Evolutionary conservation across 2,329 filamentous ascomycete species (phyloP), one percentile per base, ranked within the genome.

Genomic region (Hypoxylon sp.): DNA sequence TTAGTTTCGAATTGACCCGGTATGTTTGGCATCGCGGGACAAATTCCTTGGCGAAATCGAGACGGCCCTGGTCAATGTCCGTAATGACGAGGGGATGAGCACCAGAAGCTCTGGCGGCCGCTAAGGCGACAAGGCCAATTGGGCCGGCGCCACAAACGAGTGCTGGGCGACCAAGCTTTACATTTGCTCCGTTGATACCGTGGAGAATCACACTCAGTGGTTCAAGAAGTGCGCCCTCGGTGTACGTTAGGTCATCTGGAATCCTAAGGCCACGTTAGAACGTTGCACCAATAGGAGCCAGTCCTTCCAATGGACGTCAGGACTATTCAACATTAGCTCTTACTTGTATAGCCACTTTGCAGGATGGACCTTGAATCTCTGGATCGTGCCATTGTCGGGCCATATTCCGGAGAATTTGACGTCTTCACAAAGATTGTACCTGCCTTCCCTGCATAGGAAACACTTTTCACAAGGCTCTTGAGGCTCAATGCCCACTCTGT

Each of bases 401-500:
- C 88, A 90, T 14, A 89, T 88, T 19, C 88, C 88, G 0, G 87
- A 81, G 71, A 91, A 91, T 51, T 84, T 80, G 3, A 91, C 88
- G 55, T 87, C 83, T 68, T 88, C 84, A 74, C 89, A 91, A 5
- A 90, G 84, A 72, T 91, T 91, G 72, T 90, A 90, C 10, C 87
- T 85, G 2, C 88, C 89, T 26, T 85, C 84, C 54, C 78, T 78
- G 74, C 89, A 91, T 17, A 88, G 81, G 72, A 87, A 89, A 75
- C 89, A 91, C 35, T 81, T 77, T 10, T 83, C 84, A 73, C 90
- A 92, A 0, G 90, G 87, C 0, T 91, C 87, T 19, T 89, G 88
- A 0, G 89, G 89, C 73, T 92, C 90, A 14, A 92, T 79, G 3
- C 90, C 90, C 9, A 92, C 89, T 57, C 88, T 82, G 74, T 92